Evolutionary conservation across 2,329 filamentous ascomycete species (phyloP).

Genomic region (Helminthosporium solani): DNA sequence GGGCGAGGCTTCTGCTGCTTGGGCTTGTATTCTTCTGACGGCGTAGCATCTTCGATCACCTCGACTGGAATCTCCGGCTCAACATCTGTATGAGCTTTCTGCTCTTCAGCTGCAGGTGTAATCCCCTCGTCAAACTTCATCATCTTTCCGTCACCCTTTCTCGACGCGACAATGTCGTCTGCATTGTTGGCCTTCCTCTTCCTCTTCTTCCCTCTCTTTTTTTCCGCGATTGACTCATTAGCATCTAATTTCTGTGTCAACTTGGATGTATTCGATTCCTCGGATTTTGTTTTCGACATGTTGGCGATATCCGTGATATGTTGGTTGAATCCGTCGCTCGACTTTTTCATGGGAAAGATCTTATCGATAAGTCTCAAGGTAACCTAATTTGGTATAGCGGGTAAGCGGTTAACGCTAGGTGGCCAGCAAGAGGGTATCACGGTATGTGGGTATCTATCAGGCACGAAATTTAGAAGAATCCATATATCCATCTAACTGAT

Average conservation of each 20-base stretch:
- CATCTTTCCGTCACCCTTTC: slow-evolving; percentile 19
- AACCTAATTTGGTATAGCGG: not conserved
- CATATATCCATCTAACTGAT: no score
- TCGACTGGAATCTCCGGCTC: not conserved
- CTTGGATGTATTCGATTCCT: not conserved
- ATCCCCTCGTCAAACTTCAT: slow-evolving; percentile 14
- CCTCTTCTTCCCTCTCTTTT: slow-evolving; percentile 34
- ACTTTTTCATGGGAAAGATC: slow-evolving; percentile 21
- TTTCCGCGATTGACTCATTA: not conserved
- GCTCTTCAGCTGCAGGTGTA: slow-evolving; percentile 2
- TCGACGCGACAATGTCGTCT: slow-evolving; percentile 3
- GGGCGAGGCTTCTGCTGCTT: not conserved
- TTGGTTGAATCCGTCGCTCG: slow-evolving; percentile 1
- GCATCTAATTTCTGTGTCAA: not conserved
- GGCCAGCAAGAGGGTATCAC: no score
- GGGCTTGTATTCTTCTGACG: not conserved
- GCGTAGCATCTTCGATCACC: not conserved
- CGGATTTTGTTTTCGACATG: slow-evolving; percentile 8
- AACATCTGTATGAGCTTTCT: not conserved
- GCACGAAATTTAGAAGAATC: no score
- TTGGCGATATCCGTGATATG: not conserved
- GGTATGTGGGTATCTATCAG: no score
- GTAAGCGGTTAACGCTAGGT: no score
- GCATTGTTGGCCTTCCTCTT: slow-evolving; percentile 29
- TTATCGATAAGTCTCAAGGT: slow-evolving; percentile 25